Conservation (phyloP, 1,284 basidiomycete species). For the Puccinia polysora region DNA sequence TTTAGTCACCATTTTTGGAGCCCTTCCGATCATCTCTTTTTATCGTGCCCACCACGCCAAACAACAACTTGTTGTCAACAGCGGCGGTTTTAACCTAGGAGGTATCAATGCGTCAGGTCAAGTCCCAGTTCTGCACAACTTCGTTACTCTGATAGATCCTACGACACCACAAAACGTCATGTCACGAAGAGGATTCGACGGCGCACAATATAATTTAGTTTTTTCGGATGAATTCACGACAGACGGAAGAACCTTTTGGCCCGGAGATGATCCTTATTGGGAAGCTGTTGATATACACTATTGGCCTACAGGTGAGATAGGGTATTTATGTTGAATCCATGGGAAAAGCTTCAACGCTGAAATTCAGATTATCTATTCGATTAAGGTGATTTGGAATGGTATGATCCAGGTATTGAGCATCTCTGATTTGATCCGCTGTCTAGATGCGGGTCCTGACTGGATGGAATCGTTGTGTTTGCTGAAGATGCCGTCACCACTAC, state of each 20-base stretch:
- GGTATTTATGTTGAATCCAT: background rate
- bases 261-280: slow-evolving; percentile 57
- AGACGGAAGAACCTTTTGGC: slow-evolving; percentile 71
- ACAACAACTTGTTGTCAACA: slow-evolving; percentile 26
- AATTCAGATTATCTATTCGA: background rate
- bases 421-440: slow-evolving; percentile 10
- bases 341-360: background rate
- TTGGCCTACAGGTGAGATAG: slow-evolving; percentile 60
- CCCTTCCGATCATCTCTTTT: slow-evolving; percentile 16
- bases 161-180: slow-evolving; percentile 64
- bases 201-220: slow-evolving; percentile 58
- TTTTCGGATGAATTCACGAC: slow-evolving; percentile 67
- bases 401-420: slow-evolving; percentile 56
- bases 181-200: slow-evolving; percentile 52
- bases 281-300: slow-evolving; percentile 66
- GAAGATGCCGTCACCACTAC: slow-evolving; percentile 73
- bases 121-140: slow-evolving; percentile 63
- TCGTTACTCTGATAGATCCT: slow-evolving; percentile 66
- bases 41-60: background rate
- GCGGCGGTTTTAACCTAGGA: slow-evolving; percentile 60
- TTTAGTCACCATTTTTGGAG: slow-evolving; percentile 32
- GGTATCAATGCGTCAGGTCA: slow-evolving; percentile 71
- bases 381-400: slow-evolving; percentile 65
- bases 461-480: slow-evolving; percentile 54
- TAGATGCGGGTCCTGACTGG: too few relatives aligned